Evolutionary conservation across 2,329 filamentous ascomycete genomes (phyloP).

Genomic region (Tolypocladium sp.): DNA sequence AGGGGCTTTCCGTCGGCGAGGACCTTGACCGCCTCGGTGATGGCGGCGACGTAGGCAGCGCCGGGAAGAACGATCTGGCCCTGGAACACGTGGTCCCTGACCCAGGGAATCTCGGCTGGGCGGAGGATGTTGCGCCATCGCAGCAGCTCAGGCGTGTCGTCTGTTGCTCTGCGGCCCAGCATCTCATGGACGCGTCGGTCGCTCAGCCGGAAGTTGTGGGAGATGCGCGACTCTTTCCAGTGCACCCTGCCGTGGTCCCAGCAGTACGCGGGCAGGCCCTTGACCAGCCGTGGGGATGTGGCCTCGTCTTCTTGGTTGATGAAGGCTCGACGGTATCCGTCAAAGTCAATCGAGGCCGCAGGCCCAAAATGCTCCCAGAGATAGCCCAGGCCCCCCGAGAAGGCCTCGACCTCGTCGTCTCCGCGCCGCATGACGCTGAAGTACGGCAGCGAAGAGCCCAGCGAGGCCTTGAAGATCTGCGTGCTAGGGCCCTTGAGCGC

Average conservation of each 20-base stretch:
- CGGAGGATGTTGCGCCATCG: constrained; percentile 37
- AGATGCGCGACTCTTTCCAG: constrained; percentile 14
- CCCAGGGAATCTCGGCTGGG: constrained; percentile 41
- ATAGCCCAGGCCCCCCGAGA: constrained; percentile 13
- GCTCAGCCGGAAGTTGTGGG: constrained; percentile 22
- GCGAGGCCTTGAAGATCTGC: constrained; percentile 21
- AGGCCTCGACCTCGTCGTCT: constrained; percentile 23
- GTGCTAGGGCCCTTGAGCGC: constrained; percentile 37
- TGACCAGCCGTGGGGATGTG: not conserved
- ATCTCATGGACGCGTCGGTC: constrained; percentile 29
- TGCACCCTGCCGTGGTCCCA: constrained; percentile 20
- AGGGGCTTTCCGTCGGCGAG: not conserved
- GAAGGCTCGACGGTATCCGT: not conserved
- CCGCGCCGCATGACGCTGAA: constrained; percentile 17
- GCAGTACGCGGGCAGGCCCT: constrained; percentile 19
- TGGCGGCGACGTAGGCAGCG: constrained; percentile 33
- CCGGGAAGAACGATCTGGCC: constrained; percentile 35
- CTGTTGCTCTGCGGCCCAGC: constrained; percentile 23
- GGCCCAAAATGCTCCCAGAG: not conserved
- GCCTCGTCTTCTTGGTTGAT: not conserved
- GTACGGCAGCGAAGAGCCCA: not conserved
- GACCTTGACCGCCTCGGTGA: constrained; percentile 27
- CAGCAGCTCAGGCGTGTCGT: constrained; percentile 18
- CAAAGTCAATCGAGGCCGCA: not conserved
- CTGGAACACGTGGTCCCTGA: constrained; percentile 47